Conservation (phyloP, 345 rosid genomes). For the Pseudoturritis turrita region DNA sequence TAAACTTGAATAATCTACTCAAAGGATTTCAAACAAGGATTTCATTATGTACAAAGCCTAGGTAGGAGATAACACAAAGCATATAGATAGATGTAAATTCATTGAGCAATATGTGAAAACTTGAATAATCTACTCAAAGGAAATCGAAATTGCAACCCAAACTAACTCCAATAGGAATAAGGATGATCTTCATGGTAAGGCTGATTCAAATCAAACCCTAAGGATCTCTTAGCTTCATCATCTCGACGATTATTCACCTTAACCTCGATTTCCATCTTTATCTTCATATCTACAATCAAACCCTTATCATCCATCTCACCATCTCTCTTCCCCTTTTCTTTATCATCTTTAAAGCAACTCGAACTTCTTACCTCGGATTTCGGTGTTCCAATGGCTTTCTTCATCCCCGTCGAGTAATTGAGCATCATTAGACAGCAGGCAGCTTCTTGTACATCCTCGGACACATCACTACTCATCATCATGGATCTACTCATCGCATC, state of each 20-base stretch:
- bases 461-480: background rate
- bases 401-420: background rate
- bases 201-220: constrained; percentile 28
- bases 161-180: background rate
- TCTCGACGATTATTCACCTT: background rate
- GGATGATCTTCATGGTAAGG: constrained; percentile 13
- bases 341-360: background rate
- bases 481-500: constrained; percentile 15
- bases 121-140: background rate
- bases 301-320: background rate
- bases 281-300: constrained; percentile 18
- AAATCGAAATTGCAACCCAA: background rate
- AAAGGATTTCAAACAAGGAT: constrained; percentile 4
- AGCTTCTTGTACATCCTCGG: constrained; percentile 16
- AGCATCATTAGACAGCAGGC: constrained; percentile 26
- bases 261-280: constrained; percentile 8
- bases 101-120: background rate
- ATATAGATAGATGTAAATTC: background rate
- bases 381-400: background rate
- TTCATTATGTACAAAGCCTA: constrained; percentile 6
- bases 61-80: constrained; percentile 11
- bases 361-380: constrained; percentile 19
- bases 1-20: background rate
- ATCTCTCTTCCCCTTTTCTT: background rate
- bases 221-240: constrained; percentile 16